Evolutionary conservation across 2,329 filamentous ascomycete genomes (phyloP).

Genomic region (Claviceps citrina): DNA sequence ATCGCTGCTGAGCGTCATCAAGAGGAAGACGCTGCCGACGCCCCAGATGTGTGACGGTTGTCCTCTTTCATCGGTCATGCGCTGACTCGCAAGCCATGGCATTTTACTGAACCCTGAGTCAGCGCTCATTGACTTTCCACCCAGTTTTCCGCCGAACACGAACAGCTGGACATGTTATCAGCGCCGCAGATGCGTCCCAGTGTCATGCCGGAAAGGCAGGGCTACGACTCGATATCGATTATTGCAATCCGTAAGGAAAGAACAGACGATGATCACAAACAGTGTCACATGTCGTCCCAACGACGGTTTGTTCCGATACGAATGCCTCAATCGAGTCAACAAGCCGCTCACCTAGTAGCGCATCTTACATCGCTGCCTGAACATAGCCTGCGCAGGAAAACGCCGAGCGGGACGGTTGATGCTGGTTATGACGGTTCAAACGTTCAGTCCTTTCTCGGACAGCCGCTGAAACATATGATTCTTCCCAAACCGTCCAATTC

Average conservation of each 20-base stretch:
- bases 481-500: constrained; percentile 37
- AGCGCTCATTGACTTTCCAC: constrained; percentile 8
- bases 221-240: constrained; percentile 17
- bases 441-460: constrained; percentile 55
- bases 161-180: constrained; percentile 28
- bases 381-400: constrained; percentile 69
- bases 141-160: background rate
- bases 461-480: constrained; percentile 70
- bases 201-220: constrained; percentile 30
- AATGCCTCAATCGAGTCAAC: constrained; percentile 15
- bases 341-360: constrained; percentile 6
- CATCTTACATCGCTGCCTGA: constrained; percentile 14
- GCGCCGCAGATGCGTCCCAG: constrained; percentile 36
- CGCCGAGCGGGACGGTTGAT: constrained; percentile 81
- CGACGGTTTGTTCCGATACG: constrained; percentile 19
- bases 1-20: constrained; percentile 2
- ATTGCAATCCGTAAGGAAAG: background rate
- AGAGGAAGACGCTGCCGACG: constrained; percentile 11
- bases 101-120: constrained; percentile 14
- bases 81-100: constrained; percentile 30
- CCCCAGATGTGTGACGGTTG: constrained; percentile 26
- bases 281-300: constrained; percentile 11
- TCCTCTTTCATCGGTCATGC: constrained; percentile 22
- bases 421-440: constrained; percentile 81
- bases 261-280: constrained; percentile 4